Percentiles rank a stretch among this genome's conserved stretches.
Evolutionary conservation across 306 rosid genomes (phyloP).

Genomic region (Cucurbita maxima): DNA sequence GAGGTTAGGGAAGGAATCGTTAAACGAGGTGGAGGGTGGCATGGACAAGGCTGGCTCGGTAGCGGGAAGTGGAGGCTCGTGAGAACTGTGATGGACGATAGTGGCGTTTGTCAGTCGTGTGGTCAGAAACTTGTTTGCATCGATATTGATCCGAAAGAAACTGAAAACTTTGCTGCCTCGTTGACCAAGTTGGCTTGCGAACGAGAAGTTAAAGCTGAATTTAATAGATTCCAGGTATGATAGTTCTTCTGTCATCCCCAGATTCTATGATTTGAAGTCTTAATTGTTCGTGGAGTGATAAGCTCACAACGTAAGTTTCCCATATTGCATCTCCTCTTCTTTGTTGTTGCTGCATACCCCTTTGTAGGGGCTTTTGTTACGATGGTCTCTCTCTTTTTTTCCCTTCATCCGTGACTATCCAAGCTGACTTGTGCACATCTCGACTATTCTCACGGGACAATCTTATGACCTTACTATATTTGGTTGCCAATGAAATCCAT

Average conservation of each 20-base stretch:
- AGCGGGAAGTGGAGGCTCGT: slow-evolving; percentile 65
- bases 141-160: slow-evolving; percentile 80
- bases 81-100: slow-evolving; percentile 45
- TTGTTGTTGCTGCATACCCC: too few relatives aligned
- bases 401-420: too few relatives aligned
- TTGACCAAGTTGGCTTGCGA: slow-evolving; percentile 51
- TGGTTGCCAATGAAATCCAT: too few relatives aligned
- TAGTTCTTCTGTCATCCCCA: slow-evolving; percentile 7
- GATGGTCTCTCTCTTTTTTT: too few relatives aligned
- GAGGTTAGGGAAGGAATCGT: slow-evolving; percentile 38
- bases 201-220: slow-evolving; percentile 38
- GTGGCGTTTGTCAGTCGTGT: slow-evolving; percentile 49
- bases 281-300: neutral
- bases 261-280: neutral
- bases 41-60: slow-evolving; percentile 94
- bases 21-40: slow-evolving; percentile 95
- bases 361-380: too few relatives aligned
- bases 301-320: too few relatives aligned
- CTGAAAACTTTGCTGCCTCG: slow-evolving; percentile 55
- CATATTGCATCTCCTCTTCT: too few relatives aligned
- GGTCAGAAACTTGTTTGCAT: slow-evolving; percentile 59
- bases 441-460: too few relatives aligned
- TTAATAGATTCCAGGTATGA: slow-evolving; percentile 52
- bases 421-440: too few relatives aligned
- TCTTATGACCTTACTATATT: too few relatives aligned